These are phyloP conservation scores for Rhynchospora tenuis DNA, from an alignment of 176 grass and related monocot genomes.

Conservation along the genomic window DNA sequence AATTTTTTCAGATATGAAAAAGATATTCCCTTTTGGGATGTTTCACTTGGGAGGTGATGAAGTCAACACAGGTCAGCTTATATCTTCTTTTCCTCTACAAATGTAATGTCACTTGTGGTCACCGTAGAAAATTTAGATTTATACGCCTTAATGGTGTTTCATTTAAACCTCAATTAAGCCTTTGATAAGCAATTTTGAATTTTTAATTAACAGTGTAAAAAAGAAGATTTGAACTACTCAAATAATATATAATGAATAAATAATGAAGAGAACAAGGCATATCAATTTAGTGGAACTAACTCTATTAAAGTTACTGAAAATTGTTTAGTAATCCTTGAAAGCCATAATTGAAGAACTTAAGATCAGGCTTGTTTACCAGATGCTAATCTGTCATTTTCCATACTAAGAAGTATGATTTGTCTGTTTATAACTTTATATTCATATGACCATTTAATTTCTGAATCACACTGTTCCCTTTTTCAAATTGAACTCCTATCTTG, in stretches of 20 bases:
- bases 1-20: constrained; percentile 85
- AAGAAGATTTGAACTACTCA: neutral
- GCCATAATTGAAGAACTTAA: neutral
- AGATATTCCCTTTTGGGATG: constrained; percentile 88
- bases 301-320: neutral
- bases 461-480: neutral
- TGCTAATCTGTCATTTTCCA: neutral
- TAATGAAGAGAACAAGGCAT: neutral
- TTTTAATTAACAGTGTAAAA: neutral
- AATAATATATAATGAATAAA: neutral
- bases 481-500: neutral
- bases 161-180: neutral
- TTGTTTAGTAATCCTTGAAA: neutral
- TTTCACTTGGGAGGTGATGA: constrained; percentile 99
- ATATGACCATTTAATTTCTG: neutral
- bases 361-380: neutral
- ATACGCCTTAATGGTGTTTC: neutral
- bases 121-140: neutral
- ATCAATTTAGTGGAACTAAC: neutral
- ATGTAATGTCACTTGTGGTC: neutral
- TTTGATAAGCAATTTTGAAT: neutral
- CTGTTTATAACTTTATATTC: neutral
- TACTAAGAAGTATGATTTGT: neutral
- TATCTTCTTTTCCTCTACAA: constrained; percentile 6
- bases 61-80: constrained; percentile 81